Evolutionary conservation across 768 basidiomycete species (phyloP).

Genomic region (Auricularia auricula-judae): DNA sequence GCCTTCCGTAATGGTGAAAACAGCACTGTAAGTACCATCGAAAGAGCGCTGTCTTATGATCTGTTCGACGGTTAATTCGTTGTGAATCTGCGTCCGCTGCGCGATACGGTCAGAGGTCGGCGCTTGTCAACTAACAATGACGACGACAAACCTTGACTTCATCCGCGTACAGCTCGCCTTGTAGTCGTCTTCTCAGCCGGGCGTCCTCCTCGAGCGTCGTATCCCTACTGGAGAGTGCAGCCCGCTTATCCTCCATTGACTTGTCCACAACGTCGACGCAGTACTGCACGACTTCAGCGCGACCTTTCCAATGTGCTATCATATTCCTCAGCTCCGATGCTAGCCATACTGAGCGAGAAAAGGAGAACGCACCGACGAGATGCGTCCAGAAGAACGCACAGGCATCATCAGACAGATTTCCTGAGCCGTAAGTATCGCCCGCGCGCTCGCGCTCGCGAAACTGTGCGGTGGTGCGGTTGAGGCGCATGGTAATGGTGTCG

Average conservation of each 20-base stretch:
- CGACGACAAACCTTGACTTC: slow-evolving; percentile 52
- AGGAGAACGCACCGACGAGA: slow-evolving; percentile 49
- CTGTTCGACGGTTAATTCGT: slow-evolving; percentile 60
- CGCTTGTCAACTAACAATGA: background rate
- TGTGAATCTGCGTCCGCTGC: slow-evolving; percentile 64
- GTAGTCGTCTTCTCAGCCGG: slow-evolving; percentile 31
- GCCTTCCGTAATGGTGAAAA: slow-evolving; percentile 4
- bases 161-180: slow-evolving; percentile 49
- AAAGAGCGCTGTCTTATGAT: slow-evolving; percentile 61
- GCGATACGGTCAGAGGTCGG: slow-evolving; percentile 2
- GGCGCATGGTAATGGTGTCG: slow-evolving; percentile 67
- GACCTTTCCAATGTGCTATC: slow-evolving; percentile 49
- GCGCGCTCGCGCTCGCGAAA: slow-evolving; percentile 61
- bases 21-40: slow-evolving; percentile 41
- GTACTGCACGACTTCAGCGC: slow-evolving; percentile 64
- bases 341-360: background rate
- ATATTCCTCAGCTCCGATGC: background rate
- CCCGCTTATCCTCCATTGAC: slow-evolving; percentile 47
- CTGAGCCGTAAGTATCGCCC: slow-evolving; percentile 28
- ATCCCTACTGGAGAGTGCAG: slow-evolving; percentile 32
- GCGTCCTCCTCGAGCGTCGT: slow-evolving; percentile 15
- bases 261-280: slow-evolving; percentile 63
- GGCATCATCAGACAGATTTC: slow-evolving; percentile 52
- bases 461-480: slow-evolving; percentile 69
- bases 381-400: slow-evolving; percentile 72